A percentile compares a stretch with the other conserved stretches of the same genome.
Conservation (phyloP, 192 early-diverging fungal genomes). For the Backusella liffmaniae region DNA sequence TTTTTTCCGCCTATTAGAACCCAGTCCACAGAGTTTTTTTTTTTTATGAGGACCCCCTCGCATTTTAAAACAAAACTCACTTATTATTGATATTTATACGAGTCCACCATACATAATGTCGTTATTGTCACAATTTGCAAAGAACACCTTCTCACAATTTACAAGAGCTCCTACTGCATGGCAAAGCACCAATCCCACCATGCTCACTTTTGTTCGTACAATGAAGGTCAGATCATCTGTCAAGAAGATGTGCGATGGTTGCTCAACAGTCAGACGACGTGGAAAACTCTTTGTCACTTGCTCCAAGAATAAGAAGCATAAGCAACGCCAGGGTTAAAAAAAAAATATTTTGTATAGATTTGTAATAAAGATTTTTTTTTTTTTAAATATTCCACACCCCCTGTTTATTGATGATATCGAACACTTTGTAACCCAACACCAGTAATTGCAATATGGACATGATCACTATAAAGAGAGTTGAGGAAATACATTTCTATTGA, state of each 20-base stretch:
- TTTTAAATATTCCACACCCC: background rate
- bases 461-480: background rate
- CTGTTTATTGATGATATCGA: conserved; percentile 11
- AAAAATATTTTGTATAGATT: conserved; percentile 11
- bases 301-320: conserved; percentile 91
- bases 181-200: conserved; percentile 21
- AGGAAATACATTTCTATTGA: background rate
- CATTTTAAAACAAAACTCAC: background rate
- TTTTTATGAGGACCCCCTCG: background rate
- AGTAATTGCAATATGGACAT: conserved; percentile 37
- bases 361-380: conserved; percentile 7
- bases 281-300: conserved; percentile 88
- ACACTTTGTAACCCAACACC: conserved; percentile 60
- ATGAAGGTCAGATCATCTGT: conserved; percentile 91
- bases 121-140: conserved; percentile 18
- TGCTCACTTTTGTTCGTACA: conserved; percentile 48
- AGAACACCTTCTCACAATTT: conserved; percentile 3
- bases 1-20: background rate
- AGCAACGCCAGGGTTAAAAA: conserved; percentile 85
- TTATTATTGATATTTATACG: background rate
- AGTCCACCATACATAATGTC: conserved; percentile 7
- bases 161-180: conserved; percentile 14
- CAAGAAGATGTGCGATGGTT: conserved; percentile 88
- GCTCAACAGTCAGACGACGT: conserved; percentile 82
- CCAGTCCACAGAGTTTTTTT: background rate